Evolutionary conservation across 371 early-diverging fungal species (phyloP).

Genomic region (Actinomortierella wolfii): DNA sequence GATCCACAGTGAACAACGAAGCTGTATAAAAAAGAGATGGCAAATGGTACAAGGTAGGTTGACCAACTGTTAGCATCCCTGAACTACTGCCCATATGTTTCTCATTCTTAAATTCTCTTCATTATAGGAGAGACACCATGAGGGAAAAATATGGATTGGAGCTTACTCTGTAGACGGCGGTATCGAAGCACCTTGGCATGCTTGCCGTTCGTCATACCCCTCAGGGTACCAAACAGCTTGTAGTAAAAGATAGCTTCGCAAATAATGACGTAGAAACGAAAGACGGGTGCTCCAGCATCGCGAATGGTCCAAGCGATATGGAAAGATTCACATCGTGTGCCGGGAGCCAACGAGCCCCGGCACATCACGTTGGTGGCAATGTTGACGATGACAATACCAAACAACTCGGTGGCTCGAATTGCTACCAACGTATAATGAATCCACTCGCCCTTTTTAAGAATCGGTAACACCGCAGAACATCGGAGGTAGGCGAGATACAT

Average conservation of each 20-base stretch:
- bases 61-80: too few relatives aligned
- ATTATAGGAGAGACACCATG: too few relatives aligned
- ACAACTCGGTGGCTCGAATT: constrained; percentile 33
- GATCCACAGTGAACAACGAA: constrained; percentile 27
- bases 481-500: constrained; percentile 46
- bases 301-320: constrained; percentile 39
- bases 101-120: too few relatives aligned
- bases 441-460: constrained; percentile 19
- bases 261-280: constrained; percentile 37
- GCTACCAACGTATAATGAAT: constrained; percentile 29
- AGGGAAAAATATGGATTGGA: too few relatives aligned
- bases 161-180: constrained; percentile 34
- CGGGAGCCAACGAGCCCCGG: constrained; percentile 28
- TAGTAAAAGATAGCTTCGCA: constrained; percentile 42
- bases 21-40: neutral
- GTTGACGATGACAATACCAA: constrained; percentile 30
- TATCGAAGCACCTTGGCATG: constrained; percentile 27
- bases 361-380: constrained; percentile 32
- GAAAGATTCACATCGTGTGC: constrained; percentile 17
- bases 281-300: constrained; percentile 36
- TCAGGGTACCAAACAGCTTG: constrained; percentile 30
- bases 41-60: too few relatives aligned
- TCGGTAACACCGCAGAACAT: constrained; percentile 39
- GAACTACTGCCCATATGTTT: too few relatives aligned
- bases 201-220: constrained; percentile 31